These are phyloP conservation scores for Apiospora marii DNA, from an alignment of 2,329 filamentous ascomycete species.

Conservation along the genomic window DNA sequence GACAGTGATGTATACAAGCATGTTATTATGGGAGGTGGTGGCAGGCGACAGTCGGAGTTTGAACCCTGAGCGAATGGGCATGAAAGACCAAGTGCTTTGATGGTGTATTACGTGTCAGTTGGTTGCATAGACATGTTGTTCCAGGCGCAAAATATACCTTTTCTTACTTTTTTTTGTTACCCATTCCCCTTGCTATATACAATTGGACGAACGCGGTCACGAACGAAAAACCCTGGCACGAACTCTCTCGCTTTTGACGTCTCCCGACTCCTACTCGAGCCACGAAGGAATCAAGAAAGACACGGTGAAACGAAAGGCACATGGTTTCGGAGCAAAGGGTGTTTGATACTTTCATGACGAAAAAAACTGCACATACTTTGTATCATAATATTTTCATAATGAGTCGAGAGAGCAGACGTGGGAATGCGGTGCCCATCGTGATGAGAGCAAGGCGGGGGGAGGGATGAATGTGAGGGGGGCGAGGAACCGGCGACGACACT, in stretches of 20 bases:
- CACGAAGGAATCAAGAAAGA: conserved; percentile 16
- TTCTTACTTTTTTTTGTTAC: conserved; percentile 9
- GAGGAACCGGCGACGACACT: not conserved
- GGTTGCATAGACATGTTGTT: conserved; percentile 21
- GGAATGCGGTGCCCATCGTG: not conserved
- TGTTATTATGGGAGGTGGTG: not conserved
- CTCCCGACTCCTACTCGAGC: not conserved
- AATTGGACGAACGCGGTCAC: conserved; percentile 21
- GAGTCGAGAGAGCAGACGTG: conserved; percentile 3
- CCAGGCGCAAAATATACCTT: conserved; percentile 19
- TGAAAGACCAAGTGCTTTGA: conserved; percentile 9
- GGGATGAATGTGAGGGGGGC: not conserved
- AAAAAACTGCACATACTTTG: conserved; percentile 18
- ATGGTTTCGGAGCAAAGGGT: conserved; percentile 14
- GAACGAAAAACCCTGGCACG: conserved; percentile 1
- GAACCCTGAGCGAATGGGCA: not conserved
- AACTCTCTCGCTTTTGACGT: conserved; percentile 1
- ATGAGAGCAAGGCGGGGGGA: not conserved
- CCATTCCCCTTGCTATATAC: conserved; percentile 21
- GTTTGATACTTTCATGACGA: conserved; percentile 20
- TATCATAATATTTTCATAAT: conserved; percentile 22
- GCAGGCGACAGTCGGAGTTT: not conserved
- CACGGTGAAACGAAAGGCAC: conserved; percentile 2
- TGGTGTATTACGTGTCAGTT: conserved; percentile 12
- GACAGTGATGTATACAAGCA: not conserved